Base-by-base conservation (phyloP, 108 stramenopile genomes). In the Seminavis robusta region DNA sequence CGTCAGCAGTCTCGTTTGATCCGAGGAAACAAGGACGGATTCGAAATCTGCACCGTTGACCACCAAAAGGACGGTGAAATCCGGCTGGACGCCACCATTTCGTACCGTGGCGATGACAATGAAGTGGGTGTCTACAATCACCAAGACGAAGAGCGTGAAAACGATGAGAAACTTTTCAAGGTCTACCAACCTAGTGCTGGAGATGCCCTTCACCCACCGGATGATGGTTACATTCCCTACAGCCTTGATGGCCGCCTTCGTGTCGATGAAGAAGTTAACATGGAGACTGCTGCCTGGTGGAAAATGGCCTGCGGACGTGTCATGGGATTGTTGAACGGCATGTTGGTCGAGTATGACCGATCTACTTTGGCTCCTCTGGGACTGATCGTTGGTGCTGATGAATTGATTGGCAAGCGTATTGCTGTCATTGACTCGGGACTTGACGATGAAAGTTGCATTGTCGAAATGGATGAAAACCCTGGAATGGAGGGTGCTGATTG, bases 251-350 rank as follows among this genome's bases (percentile, higher is more conserved):
- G 44, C 16, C 44, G 16, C 8, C 13, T 9, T 11, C 36, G 36
- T 37, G 36, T 11, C 36, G 36, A 37, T 11, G 36, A 37, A 9
- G 13, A 49, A 26, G 6, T 23, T 29, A 77, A 63, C 74, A 81
- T 29, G 78, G 81, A 32, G 78, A 89, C 6, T 79, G 77, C 24
- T 85, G 87, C 6, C 88, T 98, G 97, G 97, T 98, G 97, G 97
- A 80, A 89, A 52, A 81, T 98, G 90, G 71, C 65, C 28, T 79
- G 84, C 56, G 94, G 94, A 7, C 65, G 85, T 13, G 97, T 96
- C 6, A 58, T 98, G 30, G 97, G 97, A 7, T 71, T 94, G 56
- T 89, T 86, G 36, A 81, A 95, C 47, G 87, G 92, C 43, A 81
- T 76, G 82, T 63, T 97, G 43, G 67, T 96, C 30, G 95, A 98